These are phyloP conservation scores for Lantana camara DNA, from an alignment of 257 asterid genomes.

Conservation along the genomic window DNA sequence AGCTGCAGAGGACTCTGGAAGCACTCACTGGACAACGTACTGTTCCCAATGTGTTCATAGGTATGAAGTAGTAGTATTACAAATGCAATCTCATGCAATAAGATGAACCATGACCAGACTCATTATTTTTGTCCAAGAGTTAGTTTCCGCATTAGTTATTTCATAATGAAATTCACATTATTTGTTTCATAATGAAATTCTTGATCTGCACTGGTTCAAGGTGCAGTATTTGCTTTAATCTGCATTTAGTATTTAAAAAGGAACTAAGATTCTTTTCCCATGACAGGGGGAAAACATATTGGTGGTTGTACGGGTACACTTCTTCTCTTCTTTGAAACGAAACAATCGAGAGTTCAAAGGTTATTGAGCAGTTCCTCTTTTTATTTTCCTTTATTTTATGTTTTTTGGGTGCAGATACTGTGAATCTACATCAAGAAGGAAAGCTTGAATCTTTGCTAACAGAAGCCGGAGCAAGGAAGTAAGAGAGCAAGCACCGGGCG, in stretches of 20 bases:
- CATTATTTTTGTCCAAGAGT: background rate
- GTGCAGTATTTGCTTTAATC: too few species aligned
- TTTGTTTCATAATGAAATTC: background rate
- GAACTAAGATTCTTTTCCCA: too few species aligned
- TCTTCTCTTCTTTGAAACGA: too few species aligned
- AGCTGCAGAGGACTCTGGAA: constrained; percentile 76
- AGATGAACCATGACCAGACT: background rate
- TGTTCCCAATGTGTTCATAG: constrained; percentile 94
- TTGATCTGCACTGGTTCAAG: background rate
- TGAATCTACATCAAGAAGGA: constrained; percentile 64
- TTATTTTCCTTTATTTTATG: constrained; percentile 16
- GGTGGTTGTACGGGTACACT: constrained; percentile 97
- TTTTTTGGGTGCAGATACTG: constrained; percentile 76
- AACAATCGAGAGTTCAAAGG: background rate
- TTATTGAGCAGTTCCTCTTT: background rate
- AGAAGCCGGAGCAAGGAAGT: constrained; percentile 56
- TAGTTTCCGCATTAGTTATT: background rate
- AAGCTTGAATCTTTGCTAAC: constrained; percentile 64
- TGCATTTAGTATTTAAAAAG: too few species aligned
- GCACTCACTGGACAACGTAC: constrained; percentile 87
- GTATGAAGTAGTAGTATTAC: constrained; percentile 49
- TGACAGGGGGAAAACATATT: constrained; percentile 83
- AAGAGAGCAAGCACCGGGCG: too few species aligned
- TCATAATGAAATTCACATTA: too few species aligned
- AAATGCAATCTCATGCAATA: background rate